Conservation (phyloP, 2,329 filamentous ascomycete species). For the Clathrospora elynae region DNA sequence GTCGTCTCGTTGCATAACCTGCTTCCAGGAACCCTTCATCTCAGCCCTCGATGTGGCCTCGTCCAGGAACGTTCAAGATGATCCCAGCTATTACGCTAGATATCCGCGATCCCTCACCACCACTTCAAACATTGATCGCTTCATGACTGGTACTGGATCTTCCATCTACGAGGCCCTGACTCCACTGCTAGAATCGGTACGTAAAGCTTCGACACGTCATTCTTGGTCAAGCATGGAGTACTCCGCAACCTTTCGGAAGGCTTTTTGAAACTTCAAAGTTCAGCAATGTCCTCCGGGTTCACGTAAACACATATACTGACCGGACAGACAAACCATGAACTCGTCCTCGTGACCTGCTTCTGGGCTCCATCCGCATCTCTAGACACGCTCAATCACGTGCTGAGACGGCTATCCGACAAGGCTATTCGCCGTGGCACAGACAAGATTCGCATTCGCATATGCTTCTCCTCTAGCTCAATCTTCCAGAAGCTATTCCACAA, state of each 20-base stretch:
- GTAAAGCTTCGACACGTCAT: too few species aligned
- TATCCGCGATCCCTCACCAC: slow-evolving; percentile 44
- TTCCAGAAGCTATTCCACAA: slow-evolving; percentile 78
- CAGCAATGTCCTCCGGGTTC: too few species aligned
- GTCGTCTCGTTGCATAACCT: slow-evolving; percentile 7
- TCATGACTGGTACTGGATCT: slow-evolving; percentile 54
- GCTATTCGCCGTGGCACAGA: slow-evolving; percentile 39
- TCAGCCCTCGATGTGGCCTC: slow-evolving; percentile 32
- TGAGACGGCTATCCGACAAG: slow-evolving; percentile 64
- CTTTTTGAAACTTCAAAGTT: too few species aligned
- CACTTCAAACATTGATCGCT: slow-evolving; percentile 41
- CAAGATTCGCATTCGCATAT: slow-evolving; percentile 68
- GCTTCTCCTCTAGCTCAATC: slow-evolving; percentile 74
- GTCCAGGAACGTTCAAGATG: slow-evolving; percentile 31
- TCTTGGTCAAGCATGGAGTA: too few species aligned
- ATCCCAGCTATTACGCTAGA: slow-evolving; percentile 50
- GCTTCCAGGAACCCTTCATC: slow-evolving; percentile 37
- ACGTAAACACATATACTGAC: too few species aligned
- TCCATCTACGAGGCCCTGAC: slow-evolving; percentile 57
- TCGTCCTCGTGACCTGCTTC: slow-evolving; percentile 82
- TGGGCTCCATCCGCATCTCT: slow-evolving; percentile 72
- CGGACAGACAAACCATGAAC: slow-evolving; percentile 67
- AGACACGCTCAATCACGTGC: slow-evolving; percentile 60
- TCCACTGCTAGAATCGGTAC: slow-evolving; percentile 63
- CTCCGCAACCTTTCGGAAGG: too few species aligned